Percentiles rank a stretch among this genome's conserved stretches.
phyloP scores from a whole-genome alignment of 352 stramenopile species.

The Thalassiosira mediterranea region DNA sequence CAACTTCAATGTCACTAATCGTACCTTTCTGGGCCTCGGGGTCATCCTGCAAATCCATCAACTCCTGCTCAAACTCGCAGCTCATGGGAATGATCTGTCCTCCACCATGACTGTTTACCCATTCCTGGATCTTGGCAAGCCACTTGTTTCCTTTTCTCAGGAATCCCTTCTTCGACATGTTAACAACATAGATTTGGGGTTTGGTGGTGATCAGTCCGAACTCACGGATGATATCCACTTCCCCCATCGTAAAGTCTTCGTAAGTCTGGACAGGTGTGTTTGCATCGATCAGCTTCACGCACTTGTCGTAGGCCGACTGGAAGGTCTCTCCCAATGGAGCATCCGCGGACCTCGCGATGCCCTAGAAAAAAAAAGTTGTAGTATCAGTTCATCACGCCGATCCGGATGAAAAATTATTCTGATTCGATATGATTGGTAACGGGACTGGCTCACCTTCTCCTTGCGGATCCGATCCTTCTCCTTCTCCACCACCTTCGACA shows the following conservation, averaged over 20 bases:
- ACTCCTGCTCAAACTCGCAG: constrained; percentile 97
- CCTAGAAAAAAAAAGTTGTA: too few relatives aligned
- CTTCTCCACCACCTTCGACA: constrained; percentile 78
- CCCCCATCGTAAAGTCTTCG: constrained; percentile 83
- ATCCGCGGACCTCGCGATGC: constrained; percentile 62
- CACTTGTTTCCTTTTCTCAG: constrained; percentile 98
- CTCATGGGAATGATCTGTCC: constrained; percentile 97
- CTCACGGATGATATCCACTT: constrained; percentile 87
- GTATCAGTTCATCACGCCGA: too few relatives aligned
- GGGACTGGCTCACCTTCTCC: too few relatives aligned
- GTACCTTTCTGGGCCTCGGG: constrained; percentile 70
- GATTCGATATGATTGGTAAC: too few relatives aligned
- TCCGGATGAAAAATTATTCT: too few relatives aligned
- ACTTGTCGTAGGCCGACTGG: constrained; percentile 82
- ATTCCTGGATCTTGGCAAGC: constrained; percentile 97
- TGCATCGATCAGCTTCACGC: constrained; percentile 78
- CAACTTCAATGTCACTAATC: too few relatives aligned
- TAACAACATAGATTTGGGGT: constrained; percentile 97
- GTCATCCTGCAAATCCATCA: constrained; percentile 78
- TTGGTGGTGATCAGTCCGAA: constrained; percentile 87
- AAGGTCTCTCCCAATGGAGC: constrained; percentile 76
- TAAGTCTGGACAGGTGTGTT: constrained; percentile 85
- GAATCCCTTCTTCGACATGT: constrained; percentile 98
- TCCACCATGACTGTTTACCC: constrained; percentile 94
- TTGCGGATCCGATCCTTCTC: constrained; percentile 91